phyloP scores from a whole-genome alignment of 441 rosid genomes.

The Populus hybrid region DNA sequence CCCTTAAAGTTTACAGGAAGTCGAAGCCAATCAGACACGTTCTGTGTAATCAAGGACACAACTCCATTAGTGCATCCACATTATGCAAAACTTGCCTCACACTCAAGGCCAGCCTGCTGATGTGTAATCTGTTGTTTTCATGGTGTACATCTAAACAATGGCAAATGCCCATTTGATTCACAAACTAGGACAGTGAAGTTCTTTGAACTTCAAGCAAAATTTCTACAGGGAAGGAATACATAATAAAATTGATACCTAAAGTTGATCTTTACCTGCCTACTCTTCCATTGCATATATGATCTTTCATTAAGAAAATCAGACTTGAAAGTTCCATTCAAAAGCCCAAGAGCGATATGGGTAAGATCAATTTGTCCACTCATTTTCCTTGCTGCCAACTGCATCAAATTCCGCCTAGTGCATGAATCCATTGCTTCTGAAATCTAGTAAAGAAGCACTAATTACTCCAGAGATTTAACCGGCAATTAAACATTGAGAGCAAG shows the following conservation, averaged over 20 bases:
- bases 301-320: slow-evolving; percentile 86
- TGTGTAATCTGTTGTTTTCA: neutral
- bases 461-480: slow-evolving; percentile 16
- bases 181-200: neutral
- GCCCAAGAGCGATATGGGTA: slow-evolving; percentile 75
- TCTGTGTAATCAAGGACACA: neutral
- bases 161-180: neutral
- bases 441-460: slow-evolving; percentile 37
- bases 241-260: slow-evolving; percentile 9
- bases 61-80: neutral
- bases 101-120: neutral
- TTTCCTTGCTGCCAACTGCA: slow-evolving; percentile 59
- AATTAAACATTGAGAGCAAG: slow-evolving; percentile 6
- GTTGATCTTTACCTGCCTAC: slow-evolving; percentile 67
- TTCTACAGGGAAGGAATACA: slow-evolving; percentile 1
- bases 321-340: slow-evolving; percentile 73
- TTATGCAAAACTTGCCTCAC: neutral
- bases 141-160: neutral
- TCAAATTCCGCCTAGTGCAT: slow-evolving; percentile 69
- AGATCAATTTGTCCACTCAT: slow-evolving; percentile 63
- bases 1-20: neutral
- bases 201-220: neutral
- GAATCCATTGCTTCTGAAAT: slow-evolving; percentile 89
- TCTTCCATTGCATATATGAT: slow-evolving; percentile 81
- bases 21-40: neutral